Conservation (phyloP, 768 basidiomycete species). For the Hemileccinum rubropunctum region DNA sequence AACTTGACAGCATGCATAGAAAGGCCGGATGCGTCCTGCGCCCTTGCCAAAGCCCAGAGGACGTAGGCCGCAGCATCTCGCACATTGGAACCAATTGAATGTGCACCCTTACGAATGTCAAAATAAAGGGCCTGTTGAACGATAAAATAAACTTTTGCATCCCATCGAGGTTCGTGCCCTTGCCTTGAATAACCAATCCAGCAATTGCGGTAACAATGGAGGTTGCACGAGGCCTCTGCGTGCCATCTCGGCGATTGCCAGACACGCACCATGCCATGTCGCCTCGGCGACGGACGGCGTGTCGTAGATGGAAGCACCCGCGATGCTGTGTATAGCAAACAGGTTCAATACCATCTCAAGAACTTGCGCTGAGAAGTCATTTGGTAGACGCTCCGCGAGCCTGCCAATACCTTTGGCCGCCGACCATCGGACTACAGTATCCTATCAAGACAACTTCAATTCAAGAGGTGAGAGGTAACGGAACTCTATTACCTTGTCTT, state of each 20-base stretch:
- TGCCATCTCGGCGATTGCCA: conserved; percentile 91
- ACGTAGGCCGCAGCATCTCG: conserved; percentile 95
- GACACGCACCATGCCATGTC: conserved; percentile 93
- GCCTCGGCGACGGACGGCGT: conserved; percentile 76
- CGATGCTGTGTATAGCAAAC: conserved; percentile 73
- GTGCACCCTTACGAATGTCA: conserved; percentile 87
- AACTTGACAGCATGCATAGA: conserved; percentile 60
- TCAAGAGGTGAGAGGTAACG: background rate
- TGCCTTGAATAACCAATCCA: conserved; percentile 84
- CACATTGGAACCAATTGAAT: conserved; percentile 92
- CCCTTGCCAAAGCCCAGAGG: conserved; percentile 89
- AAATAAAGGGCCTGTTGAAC: conserved; percentile 77
- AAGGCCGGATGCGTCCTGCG: conserved; percentile 58
- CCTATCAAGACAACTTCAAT: conserved; percentile 45
- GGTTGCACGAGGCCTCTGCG: conserved; percentile 69
- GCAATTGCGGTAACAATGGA: conserved; percentile 55
- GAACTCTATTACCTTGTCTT: conserved; percentile 67
- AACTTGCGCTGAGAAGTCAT: conserved; percentile 75
- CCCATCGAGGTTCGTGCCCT: conserved; percentile 10
- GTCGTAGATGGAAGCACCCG: conserved; percentile 63
- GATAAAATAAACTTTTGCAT: conserved; percentile 12
- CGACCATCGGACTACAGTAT: conserved; percentile 93
- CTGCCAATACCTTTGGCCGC: conserved; percentile 90
- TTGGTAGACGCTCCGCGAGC: conserved; percentile 75
- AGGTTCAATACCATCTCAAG: conserved; percentile 71